Conservation (phyloP, 306 rosid species). For the Ceratonia siliqua region DNA sequence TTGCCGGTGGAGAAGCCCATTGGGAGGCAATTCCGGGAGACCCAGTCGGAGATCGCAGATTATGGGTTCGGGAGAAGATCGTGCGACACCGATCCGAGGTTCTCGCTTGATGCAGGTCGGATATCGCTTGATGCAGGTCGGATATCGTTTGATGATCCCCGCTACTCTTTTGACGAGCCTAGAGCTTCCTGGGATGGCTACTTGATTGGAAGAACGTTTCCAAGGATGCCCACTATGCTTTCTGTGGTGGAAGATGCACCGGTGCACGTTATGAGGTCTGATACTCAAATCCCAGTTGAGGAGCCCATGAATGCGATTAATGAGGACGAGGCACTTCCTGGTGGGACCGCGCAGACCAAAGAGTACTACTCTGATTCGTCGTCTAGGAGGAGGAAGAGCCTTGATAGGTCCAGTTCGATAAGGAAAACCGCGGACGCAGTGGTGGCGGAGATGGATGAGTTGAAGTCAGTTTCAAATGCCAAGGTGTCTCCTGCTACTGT, state of each 20-base stretch:
- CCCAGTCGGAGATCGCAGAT: conserved; percentile 99
- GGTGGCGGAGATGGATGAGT: conserved; percentile 90
- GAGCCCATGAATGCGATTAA: conserved; percentile 55
- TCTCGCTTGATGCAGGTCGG: conserved; percentile 80
- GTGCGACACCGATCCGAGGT: conserved; percentile 95
- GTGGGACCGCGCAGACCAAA: conserved; percentile 79
- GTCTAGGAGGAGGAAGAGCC: conserved; percentile 78
- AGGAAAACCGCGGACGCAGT: conserved; percentile 92
- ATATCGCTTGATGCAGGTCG: conserved; percentile 69
- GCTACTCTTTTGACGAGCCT: conserved; percentile 90
- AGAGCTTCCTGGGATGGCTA: conserved; percentile 98
- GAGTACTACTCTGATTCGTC: conserved; percentile 86
- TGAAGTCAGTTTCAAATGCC: conserved; percentile 70
- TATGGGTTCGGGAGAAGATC: conserved; percentile 96
- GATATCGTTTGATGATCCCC: conserved; percentile 85
- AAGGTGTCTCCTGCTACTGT: conserved; percentile 67
- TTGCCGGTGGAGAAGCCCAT: conserved; percentile 96
- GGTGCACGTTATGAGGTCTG: conserved; percentile 66
- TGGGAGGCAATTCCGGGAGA: conserved; percentile 85
- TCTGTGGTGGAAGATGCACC: conserved; percentile 96
- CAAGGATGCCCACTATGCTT: conserved; percentile 88
- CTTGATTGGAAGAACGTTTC: conserved; percentile 62
- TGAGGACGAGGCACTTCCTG: conserved; percentile 65
- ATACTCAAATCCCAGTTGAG: conserved; percentile 80
- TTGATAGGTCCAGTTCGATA: conserved; percentile 87